A percentile compares a stretch with the other conserved stretches of the same genome.
phyloP scores from a whole-genome alignment of 129 eudicot genomes.

The Centrapalus pauciflorus region DNA sequence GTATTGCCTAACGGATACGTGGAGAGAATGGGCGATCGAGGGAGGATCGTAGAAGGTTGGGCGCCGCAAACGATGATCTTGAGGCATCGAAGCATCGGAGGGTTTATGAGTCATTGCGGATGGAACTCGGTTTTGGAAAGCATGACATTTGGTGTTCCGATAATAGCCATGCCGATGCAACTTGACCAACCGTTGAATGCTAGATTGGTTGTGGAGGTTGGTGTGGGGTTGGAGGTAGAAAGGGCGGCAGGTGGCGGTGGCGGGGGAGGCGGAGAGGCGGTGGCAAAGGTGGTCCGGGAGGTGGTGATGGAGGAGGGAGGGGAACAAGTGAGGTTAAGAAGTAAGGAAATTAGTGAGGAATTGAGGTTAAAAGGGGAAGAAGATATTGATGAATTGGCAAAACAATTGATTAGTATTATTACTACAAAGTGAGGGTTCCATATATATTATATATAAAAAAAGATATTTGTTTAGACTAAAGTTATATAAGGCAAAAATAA shows the following conservation, averaged over 20 bases:
- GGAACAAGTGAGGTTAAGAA: conserved; percentile 5
- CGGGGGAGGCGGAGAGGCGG: not conserved
- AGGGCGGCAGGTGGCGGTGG: conserved; percentile 11
- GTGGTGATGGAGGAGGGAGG: conserved; percentile 23
- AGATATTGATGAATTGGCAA: too few species aligned
- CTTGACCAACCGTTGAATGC: conserved; percentile 30
- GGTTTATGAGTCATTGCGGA: conserved; percentile 31
- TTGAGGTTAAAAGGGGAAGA: conserved; percentile 12
- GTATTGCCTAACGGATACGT: conserved; percentile 20
- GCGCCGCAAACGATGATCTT: conserved; percentile 26
- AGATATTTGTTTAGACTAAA: too few species aligned
- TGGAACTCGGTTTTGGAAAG: conserved; percentile 24
- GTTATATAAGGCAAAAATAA: too few species aligned
- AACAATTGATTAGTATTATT: too few species aligned
- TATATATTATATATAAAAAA: too few species aligned
- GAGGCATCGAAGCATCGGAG: conserved; percentile 16
- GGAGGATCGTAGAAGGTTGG: conserved; percentile 25
- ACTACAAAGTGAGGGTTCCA: too few species aligned
- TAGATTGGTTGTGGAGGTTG: conserved; percentile 24
- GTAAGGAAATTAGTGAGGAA: conserved; percentile 13
- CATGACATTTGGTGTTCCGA: conserved; percentile 26
- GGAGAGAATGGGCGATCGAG: conserved; percentile 16
- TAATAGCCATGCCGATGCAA: conserved; percentile 34
- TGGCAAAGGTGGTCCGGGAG: conserved; percentile 11
- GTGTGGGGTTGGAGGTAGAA: conserved; percentile 20